A percentile compares a stretch with the other conserved stretches of the same genome.
These are phyloP conservation scores for Sarocladium brachiariae DNA, from an alignment of 2,329 filamentous ascomycete genomes.

Conservation along the genomic window DNA sequence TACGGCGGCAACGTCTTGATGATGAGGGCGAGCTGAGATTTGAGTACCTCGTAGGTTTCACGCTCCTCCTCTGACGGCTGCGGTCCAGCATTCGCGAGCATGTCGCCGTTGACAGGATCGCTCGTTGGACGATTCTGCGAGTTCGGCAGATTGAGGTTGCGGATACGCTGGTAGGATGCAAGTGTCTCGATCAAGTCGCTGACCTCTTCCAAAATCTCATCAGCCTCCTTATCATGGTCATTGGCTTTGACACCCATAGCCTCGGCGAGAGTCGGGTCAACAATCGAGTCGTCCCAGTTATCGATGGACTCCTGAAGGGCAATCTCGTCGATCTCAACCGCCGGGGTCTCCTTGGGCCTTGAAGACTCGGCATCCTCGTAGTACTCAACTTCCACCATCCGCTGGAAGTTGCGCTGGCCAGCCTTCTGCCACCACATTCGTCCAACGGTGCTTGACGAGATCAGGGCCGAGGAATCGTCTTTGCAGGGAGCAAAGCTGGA, in stretches of 20 bases:
- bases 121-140: conserved; percentile 54
- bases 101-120: conserved; percentile 59
- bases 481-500: conserved; percentile 72
- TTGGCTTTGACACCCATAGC: conserved; percentile 44
- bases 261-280: conserved; percentile 52
- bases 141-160: conserved; percentile 61
- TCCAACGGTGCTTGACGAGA: conserved; percentile 60
- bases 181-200: conserved; percentile 71
- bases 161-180: conserved; percentile 71
- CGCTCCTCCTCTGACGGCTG: conserved; percentile 59
- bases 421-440: conserved; percentile 71
- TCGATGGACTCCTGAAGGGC: conserved; percentile 48
- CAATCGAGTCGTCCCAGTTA: conserved; percentile 48
- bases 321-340: conserved; percentile 42
- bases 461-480: conserved; percentile 64
- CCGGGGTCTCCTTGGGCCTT: conserved; percentile 26
- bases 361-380: conserved; percentile 33
- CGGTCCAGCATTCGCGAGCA: conserved; percentile 59
- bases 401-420: conserved; percentile 59
- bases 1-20: conserved; percentile 74
- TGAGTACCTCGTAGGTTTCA: conserved; percentile 64
- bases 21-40: conserved; percentile 66
- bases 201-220: conserved; percentile 66
- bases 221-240: conserved; percentile 58
- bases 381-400: conserved; percentile 50